Conservation (phyloP, 164 flowering plant species). For the Piper betle region DNA sequence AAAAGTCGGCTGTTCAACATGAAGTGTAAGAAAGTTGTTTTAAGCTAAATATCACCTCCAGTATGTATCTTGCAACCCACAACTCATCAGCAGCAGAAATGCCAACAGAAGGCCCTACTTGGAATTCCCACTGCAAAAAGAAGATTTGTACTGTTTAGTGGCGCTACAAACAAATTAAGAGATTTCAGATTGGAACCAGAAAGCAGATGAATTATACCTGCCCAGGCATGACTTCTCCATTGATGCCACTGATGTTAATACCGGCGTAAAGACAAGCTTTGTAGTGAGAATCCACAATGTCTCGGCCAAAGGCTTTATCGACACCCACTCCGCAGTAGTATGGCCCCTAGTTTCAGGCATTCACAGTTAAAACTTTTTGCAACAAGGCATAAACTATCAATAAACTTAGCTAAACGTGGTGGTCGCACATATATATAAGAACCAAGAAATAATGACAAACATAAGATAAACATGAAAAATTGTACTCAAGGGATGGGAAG, state of each 20-base stretch:
- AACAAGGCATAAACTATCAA: too few species aligned
- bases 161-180: background rate
- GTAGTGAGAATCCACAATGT: slow-evolving; percentile 31
- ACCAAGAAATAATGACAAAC: background rate
- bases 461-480: background rate
- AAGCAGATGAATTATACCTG: slow-evolving; percentile 5
- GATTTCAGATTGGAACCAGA: background rate
- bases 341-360: slow-evolving; percentile 16
- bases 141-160: too few species aligned
- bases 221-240: slow-evolving; percentile 34
- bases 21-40: background rate
- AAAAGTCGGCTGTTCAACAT: background rate
- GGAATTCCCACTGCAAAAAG: slow-evolving; percentile 22
- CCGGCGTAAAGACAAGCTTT: slow-evolving; percentile 34
- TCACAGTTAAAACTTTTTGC: background rate
- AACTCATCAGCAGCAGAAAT: slow-evolving; percentile 27
- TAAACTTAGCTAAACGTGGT: too few species aligned
- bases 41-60: slow-evolving; percentile 11
- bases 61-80: slow-evolving; percentile 26
- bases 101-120: slow-evolving; percentile 24
- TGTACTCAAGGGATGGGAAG: too few species aligned
- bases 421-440: too few species aligned
- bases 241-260: slow-evolving; percentile 25
- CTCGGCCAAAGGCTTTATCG: slow-evolving; percentile 24
- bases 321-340: slow-evolving; percentile 32